phyloP scores from a whole-genome alignment of 164 flowering plant genomes.

The Macadamia integrifolia region DNA sequence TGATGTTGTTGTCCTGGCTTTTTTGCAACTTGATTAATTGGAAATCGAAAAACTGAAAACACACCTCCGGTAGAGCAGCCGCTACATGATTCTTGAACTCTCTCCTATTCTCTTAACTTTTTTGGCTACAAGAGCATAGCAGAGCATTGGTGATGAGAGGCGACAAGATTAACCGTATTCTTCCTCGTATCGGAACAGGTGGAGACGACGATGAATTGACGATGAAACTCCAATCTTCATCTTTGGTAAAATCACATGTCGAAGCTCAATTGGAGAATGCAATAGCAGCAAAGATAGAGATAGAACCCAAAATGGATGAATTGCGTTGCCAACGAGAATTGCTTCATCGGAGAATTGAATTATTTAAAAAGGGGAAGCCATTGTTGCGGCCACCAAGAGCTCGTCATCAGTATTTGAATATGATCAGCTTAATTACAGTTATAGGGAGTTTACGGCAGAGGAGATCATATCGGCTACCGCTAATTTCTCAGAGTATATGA shows the following conservation, averaged over 20 bases:
- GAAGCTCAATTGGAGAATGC: conserved; percentile 45
- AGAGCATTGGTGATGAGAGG: too few species aligned
- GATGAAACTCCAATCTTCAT: conserved; percentile 31
- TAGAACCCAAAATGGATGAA: conserved; percentile 44
- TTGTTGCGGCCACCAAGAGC: conserved; percentile 16
- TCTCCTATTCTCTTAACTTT: too few species aligned
- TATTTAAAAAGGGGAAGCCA: conserved; percentile 53
- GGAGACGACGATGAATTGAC: conserved; percentile 25
- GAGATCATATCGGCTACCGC: conserved; percentile 49
- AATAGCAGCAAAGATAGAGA: conserved; percentile 28
- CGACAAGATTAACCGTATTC: too few species aligned
- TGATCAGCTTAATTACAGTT: conserved; percentile 20
- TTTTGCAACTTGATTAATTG: too few species aligned
- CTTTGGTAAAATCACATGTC: conserved; percentile 22
- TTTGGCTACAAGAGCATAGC: too few species aligned
- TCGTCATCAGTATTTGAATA: not conserved
- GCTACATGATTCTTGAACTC: too few species aligned
- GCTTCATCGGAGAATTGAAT: conserved; percentile 44
- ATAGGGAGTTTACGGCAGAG: conserved; percentile 39
- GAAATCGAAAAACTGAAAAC: too few species aligned
- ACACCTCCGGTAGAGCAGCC: too few species aligned
- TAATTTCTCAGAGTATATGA: conserved; percentile 34
- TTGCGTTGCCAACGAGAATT: conserved; percentile 45
- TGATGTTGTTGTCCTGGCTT: too few species aligned
- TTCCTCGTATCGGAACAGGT: too few species aligned